These are phyloP conservation scores for Paecilomyces sp. DNA, from an alignment of 2,329 filamentous ascomycete genomes.

Conservation along the genomic window DNA sequence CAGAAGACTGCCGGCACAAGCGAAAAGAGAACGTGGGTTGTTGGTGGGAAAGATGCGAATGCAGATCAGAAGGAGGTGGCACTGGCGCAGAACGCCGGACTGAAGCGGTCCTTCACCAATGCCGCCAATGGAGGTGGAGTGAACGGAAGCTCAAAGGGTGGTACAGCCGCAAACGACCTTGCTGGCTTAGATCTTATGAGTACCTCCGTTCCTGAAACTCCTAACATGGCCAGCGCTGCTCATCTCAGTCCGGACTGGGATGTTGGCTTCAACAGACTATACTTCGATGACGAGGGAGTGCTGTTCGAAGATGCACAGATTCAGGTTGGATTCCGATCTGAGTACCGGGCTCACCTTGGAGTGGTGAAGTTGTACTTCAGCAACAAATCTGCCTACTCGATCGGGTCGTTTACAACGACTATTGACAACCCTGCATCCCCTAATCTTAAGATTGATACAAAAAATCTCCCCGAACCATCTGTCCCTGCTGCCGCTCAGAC, in stretches of 20 bases:
- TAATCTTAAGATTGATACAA: conserved; percentile 78
- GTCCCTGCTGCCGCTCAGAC: conserved; percentile 70
- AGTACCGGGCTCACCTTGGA: conserved; percentile 92
- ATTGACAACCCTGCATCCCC: conserved; percentile 61
- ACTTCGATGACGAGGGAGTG: conserved; percentile 75
- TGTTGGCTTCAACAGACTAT: conserved; percentile 73
- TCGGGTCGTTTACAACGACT: conserved; percentile 90
- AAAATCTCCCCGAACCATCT: conserved; percentile 77
- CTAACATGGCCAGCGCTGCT: conserved; percentile 84
- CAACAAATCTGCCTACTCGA: conserved; percentile 79
- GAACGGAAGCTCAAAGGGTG: conserved; percentile 25
- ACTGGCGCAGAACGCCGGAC: conserved; percentile 70
- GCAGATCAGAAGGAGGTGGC: conserved; percentile 70
- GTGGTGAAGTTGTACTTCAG: conserved; percentile 93
- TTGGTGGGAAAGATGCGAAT: conserved; percentile 95
- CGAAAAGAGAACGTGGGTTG: conserved; percentile 94
- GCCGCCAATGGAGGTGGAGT: conserved; percentile 38
- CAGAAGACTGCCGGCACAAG: conserved; percentile 90
- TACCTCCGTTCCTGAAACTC: conserved; percentile 51
- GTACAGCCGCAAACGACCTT: conserved; percentile 58
- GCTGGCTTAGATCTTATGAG: conserved; percentile 70
- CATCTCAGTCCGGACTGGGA: conserved; percentile 96
- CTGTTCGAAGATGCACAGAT: conserved; percentile 93
- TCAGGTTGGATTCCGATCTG: conserved; percentile 83
- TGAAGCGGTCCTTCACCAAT: conserved; percentile 76